Conservation (phyloP, 331 rosid genomes). For the Rosa hybrid region DNA sequence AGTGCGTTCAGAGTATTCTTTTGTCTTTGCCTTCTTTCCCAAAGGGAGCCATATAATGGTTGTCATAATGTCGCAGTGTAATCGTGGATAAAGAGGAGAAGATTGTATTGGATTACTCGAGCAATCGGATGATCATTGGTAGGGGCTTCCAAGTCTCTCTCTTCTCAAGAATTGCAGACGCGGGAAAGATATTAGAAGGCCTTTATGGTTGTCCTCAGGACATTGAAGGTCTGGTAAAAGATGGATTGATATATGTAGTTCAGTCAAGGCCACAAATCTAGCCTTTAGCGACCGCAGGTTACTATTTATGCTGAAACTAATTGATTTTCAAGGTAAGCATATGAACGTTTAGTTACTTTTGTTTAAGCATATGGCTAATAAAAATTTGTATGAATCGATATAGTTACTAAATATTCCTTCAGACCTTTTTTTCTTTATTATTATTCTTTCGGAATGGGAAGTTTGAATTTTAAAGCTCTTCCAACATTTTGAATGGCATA, state of each 20-base stretch:
- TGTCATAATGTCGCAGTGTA: not conserved
- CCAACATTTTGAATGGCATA: not conserved
- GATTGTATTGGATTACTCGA: conserved; percentile 36
- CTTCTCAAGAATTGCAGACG: conserved; percentile 33
- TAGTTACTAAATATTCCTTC: not conserved
- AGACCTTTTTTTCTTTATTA: no score
- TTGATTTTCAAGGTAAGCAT: no score
- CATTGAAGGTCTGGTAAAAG: conserved; percentile 46
- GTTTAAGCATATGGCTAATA: no score
- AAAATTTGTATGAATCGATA: no score
- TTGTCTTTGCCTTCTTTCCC: not conserved
- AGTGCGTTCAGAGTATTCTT: not conserved
- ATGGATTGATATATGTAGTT: conserved; percentile 33
- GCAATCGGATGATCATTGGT: conserved; percentile 28
- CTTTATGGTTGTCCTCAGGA: conserved; percentile 41
- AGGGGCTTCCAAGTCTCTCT: conserved; percentile 26
- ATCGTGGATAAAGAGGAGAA: conserved; percentile 34
- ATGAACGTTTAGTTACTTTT: no score
- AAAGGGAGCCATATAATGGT: not conserved
- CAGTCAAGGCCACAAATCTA: conserved; percentile 42
- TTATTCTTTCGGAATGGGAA: not conserved
- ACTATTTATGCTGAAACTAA: no score
- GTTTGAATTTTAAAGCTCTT: not conserved
- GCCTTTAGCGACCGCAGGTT: not conserved
- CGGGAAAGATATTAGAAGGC: conserved; percentile 10